Base-by-base conservation (phyloP, 192 early-diverging fungal genomes). In the Backusella parvicylindrica region DNA sequence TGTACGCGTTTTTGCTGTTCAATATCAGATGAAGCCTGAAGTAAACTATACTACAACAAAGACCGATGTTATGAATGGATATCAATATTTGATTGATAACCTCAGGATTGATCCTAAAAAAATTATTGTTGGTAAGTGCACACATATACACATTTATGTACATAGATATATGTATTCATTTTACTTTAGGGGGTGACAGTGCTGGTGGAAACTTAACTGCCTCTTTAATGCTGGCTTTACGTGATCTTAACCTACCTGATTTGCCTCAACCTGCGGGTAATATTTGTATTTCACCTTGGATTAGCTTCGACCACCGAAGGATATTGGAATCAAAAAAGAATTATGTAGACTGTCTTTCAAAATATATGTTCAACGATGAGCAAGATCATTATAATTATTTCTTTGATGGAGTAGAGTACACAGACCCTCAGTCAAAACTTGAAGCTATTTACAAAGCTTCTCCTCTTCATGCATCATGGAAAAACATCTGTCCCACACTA, bases 181-280 rank as follows among this genome's bases (percentile, higher is more conserved):
- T 60, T 3, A 13, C 26, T 50, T 60, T 60, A 60, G 75, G 13
- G 5, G 75, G 75, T 2, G 75, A 76, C 23, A 70, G 67, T 53
- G 67, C 66, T 28, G 75, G 75, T 32, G 75, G 75, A 15, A 76
- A 76, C 53, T 64, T 69, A 36, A 53, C 40, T 23, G 50, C 66
- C 16, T 30, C 21, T 43, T 32, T 47, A 21, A 28, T 70, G 23
- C 21, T 64, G 56, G 16, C 56, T 41, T 28, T 73, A 30, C 33
- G 36, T 37, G 60, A 73, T 41, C 33, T 69, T 16, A n/a, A 53
- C 2, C 33, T 28, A 9, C 7, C 36, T 21, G 26, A n/a, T 21
- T 38, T 70, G 31, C 66, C 49, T 63, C 33, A 50, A 13, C 75
- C 75, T 30, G 75, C 75, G 9, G 68, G 68, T n/a, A 60, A 38